Percentiles rank a stretch among this genome's conserved stretches.
Conservation (phyloP, 352 stramenopile genomes). For the Phytophthora rubi region DNA sequence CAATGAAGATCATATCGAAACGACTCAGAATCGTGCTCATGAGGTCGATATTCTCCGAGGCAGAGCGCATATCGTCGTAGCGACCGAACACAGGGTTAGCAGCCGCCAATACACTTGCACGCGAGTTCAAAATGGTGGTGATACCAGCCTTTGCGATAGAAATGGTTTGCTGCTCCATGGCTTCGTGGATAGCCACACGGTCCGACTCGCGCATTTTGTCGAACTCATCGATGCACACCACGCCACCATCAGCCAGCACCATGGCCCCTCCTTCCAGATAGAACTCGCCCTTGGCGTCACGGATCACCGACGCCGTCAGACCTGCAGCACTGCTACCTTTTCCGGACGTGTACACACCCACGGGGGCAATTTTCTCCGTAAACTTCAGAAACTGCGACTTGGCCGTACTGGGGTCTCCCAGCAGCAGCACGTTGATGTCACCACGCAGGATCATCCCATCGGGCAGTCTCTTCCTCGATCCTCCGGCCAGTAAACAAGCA, state of each 20-base stretch:
- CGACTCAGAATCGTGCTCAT: slow-evolving; percentile 99
- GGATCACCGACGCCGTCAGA: slow-evolving; percentile 97
- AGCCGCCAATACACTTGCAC: slow-evolving; percentile 92
- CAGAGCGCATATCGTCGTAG: slow-evolving; percentile 99
- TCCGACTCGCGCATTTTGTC: slow-evolving; percentile 96
- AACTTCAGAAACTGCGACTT: slow-evolving; percentile 99
- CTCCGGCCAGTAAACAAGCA: slow-evolving; percentile 94
- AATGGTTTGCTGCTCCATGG: slow-evolving; percentile 99
- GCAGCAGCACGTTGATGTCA: slow-evolving; percentile 98
- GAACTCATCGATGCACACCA: slow-evolving; percentile 99
- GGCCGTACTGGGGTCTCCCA: slow-evolving; percentile 97
- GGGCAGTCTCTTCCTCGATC: slow-evolving; percentile 93
- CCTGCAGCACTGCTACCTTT: slow-evolving; percentile 98
- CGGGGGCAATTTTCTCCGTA: slow-evolving; percentile 94
- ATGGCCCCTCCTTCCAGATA: slow-evolving; percentile 98
- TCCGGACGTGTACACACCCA: slow-evolving; percentile 98
- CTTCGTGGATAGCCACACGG: slow-evolving; percentile 98
- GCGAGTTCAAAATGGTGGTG: slow-evolving; percentile 98
- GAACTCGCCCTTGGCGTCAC: slow-evolving; percentile 96
- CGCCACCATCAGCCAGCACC: slow-evolving; percentile 97
- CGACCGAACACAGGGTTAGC: slow-evolving; percentile 98
- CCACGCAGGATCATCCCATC: slow-evolving; percentile 97
- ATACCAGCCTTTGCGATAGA: slow-evolving; percentile 99
- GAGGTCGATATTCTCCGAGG: slow-evolving; percentile 99
- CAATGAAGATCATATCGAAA: slow-evolving; percentile 99